phyloP scores from a whole-genome alignment of 2,329 filamentous ascomycete species.

The Sporothrix pallida region DNA sequence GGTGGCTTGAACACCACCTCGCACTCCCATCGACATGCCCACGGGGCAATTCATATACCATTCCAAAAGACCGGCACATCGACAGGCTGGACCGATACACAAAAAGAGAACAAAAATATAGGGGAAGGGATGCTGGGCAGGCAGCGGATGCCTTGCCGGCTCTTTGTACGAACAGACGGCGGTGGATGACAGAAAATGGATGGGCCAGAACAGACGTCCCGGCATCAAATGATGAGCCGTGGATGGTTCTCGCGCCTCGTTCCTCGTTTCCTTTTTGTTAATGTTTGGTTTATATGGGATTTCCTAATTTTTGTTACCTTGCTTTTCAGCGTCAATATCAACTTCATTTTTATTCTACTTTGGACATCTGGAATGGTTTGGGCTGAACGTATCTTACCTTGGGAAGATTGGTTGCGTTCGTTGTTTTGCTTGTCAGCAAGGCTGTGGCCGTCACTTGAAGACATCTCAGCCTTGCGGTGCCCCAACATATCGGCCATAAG shows the following conservation, averaged over 20 bases:
- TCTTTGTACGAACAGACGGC: conserved; percentile 18
- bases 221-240: neutral
- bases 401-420: neutral
- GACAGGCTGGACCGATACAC: neutral
- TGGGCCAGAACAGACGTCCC: neutral
- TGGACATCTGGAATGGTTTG: neutral
- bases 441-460: neutral
- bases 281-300: neutral
- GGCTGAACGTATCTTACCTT: too few relatives aligned
- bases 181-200: neutral
- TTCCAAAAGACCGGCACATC: neutral
- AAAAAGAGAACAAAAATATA: neutral
- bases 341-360: neutral
- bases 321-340: conserved; percentile 12
- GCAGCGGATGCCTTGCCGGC: neutral
- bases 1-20: neutral
- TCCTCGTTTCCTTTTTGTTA: neutral
- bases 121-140: neutral
- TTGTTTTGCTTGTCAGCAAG: conserved; percentile 12
- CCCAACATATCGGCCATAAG: neutral
- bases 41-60: neutral
- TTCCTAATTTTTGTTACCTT: neutral
- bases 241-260: neutral
- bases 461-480: conserved; percentile 1
- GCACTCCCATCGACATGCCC: neutral